Conservation (phyloP, 768 basidiomycete genomes). For the Myochromella boudieri region DNA sequence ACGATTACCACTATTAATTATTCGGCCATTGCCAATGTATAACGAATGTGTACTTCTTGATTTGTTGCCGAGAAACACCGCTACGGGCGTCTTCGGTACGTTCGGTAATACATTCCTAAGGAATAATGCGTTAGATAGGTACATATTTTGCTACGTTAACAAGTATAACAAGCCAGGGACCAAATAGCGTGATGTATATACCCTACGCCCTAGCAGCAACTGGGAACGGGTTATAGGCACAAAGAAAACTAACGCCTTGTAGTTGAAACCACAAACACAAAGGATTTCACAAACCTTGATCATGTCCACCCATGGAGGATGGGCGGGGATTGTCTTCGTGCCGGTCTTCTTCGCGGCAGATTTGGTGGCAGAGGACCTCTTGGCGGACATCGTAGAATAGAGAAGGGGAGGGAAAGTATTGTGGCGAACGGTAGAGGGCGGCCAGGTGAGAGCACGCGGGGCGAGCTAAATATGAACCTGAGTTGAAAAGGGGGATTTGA, state of each 20-base stretch:
- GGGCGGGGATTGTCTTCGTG: slow-evolving; percentile 43
- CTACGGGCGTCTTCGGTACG: slow-evolving; percentile 73
- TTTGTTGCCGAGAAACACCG: slow-evolving; percentile 87
- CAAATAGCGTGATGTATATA: background rate
- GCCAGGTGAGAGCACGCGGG: slow-evolving; percentile 14
- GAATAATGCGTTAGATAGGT: background rate
- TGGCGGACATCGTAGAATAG: slow-evolving; percentile 30
- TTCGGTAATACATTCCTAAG: slow-evolving; percentile 78
- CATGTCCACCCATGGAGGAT: slow-evolving; percentile 74
- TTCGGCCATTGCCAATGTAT: slow-evolving; percentile 15
- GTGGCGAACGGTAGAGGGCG: slow-evolving; percentile 19
- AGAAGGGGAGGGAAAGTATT: slow-evolving; percentile 18
- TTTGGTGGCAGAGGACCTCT: slow-evolving; percentile 36
- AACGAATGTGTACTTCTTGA: slow-evolving; percentile 74
- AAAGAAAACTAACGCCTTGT: too few species aligned
- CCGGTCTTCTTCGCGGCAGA: slow-evolving; percentile 46
- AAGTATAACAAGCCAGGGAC: too few species aligned
- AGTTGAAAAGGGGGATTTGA: slow-evolving; percentile 38
- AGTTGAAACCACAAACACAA: background rate
- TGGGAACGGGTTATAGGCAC: slow-evolving; percentile 8
- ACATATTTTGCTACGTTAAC: too few species aligned
- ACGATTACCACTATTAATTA: slow-evolving; percentile 3
- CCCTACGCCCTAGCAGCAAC: slow-evolving; percentile 27
- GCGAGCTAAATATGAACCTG: slow-evolving; percentile 22
- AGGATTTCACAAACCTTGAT: slow-evolving; percentile 59